Conservation (phyloP, 1,139 yeast species). For the Pichia terricola region DNA sequence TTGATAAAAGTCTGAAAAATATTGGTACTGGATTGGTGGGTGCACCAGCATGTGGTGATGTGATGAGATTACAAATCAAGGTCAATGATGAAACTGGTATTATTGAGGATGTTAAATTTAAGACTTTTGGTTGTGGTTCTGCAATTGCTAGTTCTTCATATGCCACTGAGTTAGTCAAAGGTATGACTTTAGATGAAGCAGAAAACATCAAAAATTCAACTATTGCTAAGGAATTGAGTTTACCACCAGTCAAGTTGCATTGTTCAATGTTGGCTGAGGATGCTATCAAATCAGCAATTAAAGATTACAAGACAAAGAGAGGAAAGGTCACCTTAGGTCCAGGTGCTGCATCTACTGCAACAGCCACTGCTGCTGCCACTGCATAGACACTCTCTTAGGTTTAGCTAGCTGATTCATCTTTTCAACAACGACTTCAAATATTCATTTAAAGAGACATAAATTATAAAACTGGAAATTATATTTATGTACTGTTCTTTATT, state of each 20-base stretch:
- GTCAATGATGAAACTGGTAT: constrained; percentile 86
- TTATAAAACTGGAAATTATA: too few relatives aligned
- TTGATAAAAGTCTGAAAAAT: constrained; percentile 63
- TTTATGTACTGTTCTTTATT: too few relatives aligned
- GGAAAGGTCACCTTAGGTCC: constrained; percentile 45
- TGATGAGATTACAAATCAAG: constrained; percentile 91
- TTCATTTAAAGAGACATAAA: too few relatives aligned
- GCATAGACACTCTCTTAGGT: not conserved
- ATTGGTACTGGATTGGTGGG: constrained; percentile 99
- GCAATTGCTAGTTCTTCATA: constrained; percentile 95
- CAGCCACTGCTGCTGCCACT: not conserved
- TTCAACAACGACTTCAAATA: too few relatives aligned
- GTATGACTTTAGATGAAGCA: constrained; percentile 92
- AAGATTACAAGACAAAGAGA: constrained; percentile 82
- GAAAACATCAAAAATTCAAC: constrained; percentile 81
- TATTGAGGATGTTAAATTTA: constrained; percentile 90
- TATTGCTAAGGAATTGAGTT: constrained; percentile 83
- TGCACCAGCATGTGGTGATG: constrained; percentile 99
- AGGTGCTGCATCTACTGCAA: constrained; percentile 27
- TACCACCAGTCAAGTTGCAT: constrained; percentile 95
- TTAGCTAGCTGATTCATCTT: too few relatives aligned
- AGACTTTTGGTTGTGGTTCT: constrained; percentile 97
- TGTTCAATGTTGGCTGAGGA: constrained; percentile 99
- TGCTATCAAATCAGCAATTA: constrained; percentile 94
- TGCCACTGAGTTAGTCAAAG: constrained; percentile 91